Evolutionary conservation across 768 basidiomycete genomes (phyloP), one percentile per base, ranked within the genome.

Genomic region (Boletus subcaerulescens): DNA sequence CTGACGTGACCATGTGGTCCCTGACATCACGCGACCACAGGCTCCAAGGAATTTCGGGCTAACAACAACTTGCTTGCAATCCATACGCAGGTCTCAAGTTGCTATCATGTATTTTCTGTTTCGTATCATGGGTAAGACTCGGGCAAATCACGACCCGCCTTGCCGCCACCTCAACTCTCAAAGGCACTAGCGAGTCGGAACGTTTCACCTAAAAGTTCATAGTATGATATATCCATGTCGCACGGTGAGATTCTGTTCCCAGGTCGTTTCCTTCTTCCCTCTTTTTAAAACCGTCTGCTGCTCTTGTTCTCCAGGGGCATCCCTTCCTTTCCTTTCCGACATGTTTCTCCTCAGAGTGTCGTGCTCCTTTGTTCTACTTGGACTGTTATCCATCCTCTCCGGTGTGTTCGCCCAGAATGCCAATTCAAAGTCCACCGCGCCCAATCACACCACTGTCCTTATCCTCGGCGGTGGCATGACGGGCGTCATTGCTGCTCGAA

Each of bases 381-480:
- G 48, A 8, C 29, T 65, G 9, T 31, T 58, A 13, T 52, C 52
- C 11, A 8, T 40, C 42, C 3, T 56, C 31, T 39, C 49, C 0
- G 29, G 22, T 7, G 56, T 43, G 7, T 38, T 55, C 14, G 55
- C 63, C n/a, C 56, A 61, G 26, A 50, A 58, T 61, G 50, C 48
- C n/a, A 53, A 46, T 36, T 35, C 48, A n/a, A 17, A 45, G 13
- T 36, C 52, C 31, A 44, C 57, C 38, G 14, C 48, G n/a, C 41
- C 58, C 18, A 62, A 54, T 26, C 52, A 63, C 36, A 62, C 65
- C 13, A 73, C 64, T 9, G 78, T 85, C 14, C 76, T 87, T 39
- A 81, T 87, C 48, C 75, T 87, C 24, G 86, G 86, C 5, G 85
- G 83, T 32, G 86, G 86, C 10, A 78, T 87, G 39, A 71, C 86